Evolutionary conservation across 1,139 yeast species (phyloP).

Genomic region (Suhomyces taliae): DNA sequence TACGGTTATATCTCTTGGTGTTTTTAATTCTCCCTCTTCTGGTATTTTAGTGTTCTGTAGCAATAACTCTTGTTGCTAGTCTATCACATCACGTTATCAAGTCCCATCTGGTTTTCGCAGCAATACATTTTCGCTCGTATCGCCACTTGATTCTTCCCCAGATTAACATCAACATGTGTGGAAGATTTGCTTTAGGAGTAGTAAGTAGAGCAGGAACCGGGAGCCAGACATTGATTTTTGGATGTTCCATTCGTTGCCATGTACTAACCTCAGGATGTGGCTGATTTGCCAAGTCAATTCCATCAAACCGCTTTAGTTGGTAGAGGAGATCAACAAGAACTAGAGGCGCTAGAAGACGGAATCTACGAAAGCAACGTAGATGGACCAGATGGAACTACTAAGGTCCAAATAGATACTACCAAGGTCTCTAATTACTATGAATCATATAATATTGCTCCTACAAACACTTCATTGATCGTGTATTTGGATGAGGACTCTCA

Average conservation of each 20-base stretch:
- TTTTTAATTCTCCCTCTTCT: no score
- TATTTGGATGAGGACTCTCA: constrained; percentile 19
- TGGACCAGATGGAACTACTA: constrained; percentile 7
- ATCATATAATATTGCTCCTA: constrained; percentile 45
- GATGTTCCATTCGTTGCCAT: not conserved
- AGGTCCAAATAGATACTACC: constrained; percentile 12
- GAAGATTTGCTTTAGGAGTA: constrained; percentile 44
- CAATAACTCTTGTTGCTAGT: no score
- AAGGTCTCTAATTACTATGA: constrained; percentile 18
- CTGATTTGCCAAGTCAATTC: constrained; percentile 33
- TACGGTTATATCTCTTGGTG: no score
- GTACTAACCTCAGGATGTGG: constrained; percentile 25
- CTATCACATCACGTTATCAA: not conserved
- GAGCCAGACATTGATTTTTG: not conserved
- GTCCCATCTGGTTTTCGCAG: not conserved
- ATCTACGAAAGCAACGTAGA: constrained; percentile 6
- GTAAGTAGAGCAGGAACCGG: constrained; percentile 26
- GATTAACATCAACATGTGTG: constrained; percentile 35
- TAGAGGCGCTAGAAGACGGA: constrained; percentile 7
- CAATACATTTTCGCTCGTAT: not conserved
- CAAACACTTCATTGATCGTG: constrained; percentile 36
- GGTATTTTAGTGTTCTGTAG: no score
- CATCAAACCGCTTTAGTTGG: constrained; percentile 22
- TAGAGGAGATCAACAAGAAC: constrained; percentile 7
- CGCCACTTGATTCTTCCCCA: no score